Evolutionary conservation across 1,139 yeast species (phyloP).

Genomic region (Hanseniaspora gamundiae): DNA sequence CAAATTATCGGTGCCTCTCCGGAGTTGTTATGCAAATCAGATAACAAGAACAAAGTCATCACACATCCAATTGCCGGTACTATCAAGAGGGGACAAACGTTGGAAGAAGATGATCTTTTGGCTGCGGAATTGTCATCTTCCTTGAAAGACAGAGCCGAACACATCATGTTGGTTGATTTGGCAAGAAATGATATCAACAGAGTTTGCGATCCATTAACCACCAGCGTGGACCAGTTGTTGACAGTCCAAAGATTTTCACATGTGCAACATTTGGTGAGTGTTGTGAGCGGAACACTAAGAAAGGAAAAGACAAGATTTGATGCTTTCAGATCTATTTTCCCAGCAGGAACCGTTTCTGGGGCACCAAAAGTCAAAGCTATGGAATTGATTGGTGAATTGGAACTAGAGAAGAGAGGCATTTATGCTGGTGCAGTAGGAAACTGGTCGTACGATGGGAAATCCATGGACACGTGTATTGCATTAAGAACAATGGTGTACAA

Average conservation of each 20-base stretch:
- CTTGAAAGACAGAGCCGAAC: slow-evolving; percentile 90
- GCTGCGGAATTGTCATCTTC: slow-evolving; percentile 69
- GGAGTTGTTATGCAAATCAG: slow-evolving; percentile 78
- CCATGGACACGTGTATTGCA: slow-evolving; percentile 97
- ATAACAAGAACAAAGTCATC: slow-evolving; percentile 54
- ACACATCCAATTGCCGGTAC: slow-evolving; percentile 99
- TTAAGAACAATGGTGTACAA: slow-evolving; percentile 92
- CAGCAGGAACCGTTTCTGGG: slow-evolving; percentile 97
- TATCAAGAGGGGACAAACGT: slow-evolving; percentile 75
- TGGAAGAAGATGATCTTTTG: slow-evolving; percentile 78
- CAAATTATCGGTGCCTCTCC: slow-evolving; percentile 97
- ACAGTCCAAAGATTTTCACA: slow-evolving; percentile 93
- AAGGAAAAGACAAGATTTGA: slow-evolving; percentile 80
- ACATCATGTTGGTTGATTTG: slow-evolving; percentile 93
- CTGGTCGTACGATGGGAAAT: slow-evolving; percentile 87
- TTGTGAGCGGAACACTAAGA: slow-evolving; percentile 85
- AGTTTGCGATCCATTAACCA: slow-evolving; percentile 77
- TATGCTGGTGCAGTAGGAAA: slow-evolving; percentile 99
- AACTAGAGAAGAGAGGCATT: slow-evolving; percentile 85
- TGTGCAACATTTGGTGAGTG: slow-evolving; percentile 91
- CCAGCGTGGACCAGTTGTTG: slow-evolving; percentile 75
- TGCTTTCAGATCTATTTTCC: slow-evolving; percentile 94
- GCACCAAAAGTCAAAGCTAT: slow-evolving; percentile 96
- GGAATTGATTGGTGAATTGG: slow-evolving; percentile 86
- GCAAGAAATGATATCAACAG: slow-evolving; percentile 94